Evolutionary conservation across 2,329 filamentous ascomycete genomes (phyloP).

Genomic region (Exophiala mesophila): DNA sequence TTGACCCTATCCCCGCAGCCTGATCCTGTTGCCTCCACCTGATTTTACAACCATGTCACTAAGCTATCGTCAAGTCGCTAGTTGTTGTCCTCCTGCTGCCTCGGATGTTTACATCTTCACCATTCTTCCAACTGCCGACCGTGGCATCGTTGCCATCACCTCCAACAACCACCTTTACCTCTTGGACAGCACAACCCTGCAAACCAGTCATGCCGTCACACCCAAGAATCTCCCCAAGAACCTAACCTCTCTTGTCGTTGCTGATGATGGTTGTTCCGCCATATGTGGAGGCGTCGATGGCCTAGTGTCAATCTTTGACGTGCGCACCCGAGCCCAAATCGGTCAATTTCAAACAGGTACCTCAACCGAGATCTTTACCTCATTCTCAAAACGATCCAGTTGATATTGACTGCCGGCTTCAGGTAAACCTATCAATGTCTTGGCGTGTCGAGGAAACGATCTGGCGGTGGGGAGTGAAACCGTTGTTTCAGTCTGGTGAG

Average conservation of each 20-base stretch:
- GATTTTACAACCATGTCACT: conserved; percentile 14
- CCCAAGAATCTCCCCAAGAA: conserved; percentile 12
- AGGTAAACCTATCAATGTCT: conserved; percentile 22
- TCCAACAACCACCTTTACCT: conserved; percentile 26
- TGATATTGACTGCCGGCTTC: conserved; percentile 2
- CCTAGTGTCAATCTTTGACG: conserved; percentile 22
- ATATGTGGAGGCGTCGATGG: conserved; percentile 24
- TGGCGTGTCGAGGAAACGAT: conserved; percentile 17
- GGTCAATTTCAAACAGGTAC: conserved; percentile 20
- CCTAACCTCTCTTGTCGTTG: conserved; percentile 17
- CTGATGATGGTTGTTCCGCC: conserved; percentile 14
- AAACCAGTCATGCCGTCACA: conserved; percentile 2
- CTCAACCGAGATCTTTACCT: too few species aligned
- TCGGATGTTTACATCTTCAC: conserved; percentile 25
- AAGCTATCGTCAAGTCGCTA: conserved; percentile 11
- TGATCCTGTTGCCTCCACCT: too few species aligned
- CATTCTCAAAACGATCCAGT: neutral
- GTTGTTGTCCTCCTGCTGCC: conserved; percentile 15
- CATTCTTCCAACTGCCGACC: conserved; percentile 19
- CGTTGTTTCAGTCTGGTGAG: conserved; percentile 25
- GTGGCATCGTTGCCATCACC: conserved; percentile 23
- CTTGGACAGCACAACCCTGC: conserved; percentile 15
- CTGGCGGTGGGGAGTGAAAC: conserved; percentile 25
- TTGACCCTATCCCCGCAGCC: too few species aligned
- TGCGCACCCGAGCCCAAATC: conserved; percentile 14